Evolutionary conservation across 371 early-diverging fungal genomes (phyloP).

Genomic region (Mucor velutinosus): DNA sequence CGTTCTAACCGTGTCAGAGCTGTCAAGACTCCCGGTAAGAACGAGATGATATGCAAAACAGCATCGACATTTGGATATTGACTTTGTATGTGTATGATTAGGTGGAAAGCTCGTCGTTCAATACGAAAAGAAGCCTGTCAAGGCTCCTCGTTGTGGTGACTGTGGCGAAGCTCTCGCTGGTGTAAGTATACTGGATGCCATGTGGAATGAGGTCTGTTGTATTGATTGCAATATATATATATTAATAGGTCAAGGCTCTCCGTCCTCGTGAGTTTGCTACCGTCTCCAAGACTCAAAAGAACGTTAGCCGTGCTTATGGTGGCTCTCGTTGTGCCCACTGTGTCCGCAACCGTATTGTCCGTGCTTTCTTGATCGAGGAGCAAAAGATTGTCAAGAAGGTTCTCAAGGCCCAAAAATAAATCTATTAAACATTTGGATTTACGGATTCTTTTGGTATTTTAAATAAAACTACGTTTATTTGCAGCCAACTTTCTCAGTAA

Average conservation of each 20-base stretch:
- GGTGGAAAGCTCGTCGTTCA: constrained; percentile 92
- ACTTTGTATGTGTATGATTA: constrained; percentile 23
- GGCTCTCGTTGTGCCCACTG: constrained; percentile 93
- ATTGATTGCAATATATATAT: background rate
- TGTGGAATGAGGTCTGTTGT: background rate
- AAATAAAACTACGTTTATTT: background rate
- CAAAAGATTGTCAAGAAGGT: constrained; percentile 99
- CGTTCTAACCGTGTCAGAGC: constrained; percentile 95
- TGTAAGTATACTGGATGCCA: constrained; percentile 54
- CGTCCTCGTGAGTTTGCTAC: constrained; percentile 90
- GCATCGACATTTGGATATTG: background rate
- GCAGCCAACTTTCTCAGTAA: background rate
- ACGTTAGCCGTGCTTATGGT: constrained; percentile 96
- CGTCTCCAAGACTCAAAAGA: constrained; percentile 92
- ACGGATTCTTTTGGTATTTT: background rate
- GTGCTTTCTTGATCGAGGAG: constrained; percentile 99
- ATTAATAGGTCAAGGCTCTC: constrained; percentile 86
- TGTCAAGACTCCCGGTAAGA: constrained; percentile 95
- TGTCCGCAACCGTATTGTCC: constrained; percentile 95
- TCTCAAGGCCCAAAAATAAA: constrained; percentile 76
- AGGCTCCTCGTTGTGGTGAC: constrained; percentile 96
- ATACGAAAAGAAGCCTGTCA: constrained; percentile 92
- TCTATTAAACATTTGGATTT: background rate
- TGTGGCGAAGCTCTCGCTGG: constrained; percentile 91
- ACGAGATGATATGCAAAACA: background rate